Evolutionary conservation across 78 protist species (phyloP).

Genomic region (Planoprotostelium fungivorum): DNA sequence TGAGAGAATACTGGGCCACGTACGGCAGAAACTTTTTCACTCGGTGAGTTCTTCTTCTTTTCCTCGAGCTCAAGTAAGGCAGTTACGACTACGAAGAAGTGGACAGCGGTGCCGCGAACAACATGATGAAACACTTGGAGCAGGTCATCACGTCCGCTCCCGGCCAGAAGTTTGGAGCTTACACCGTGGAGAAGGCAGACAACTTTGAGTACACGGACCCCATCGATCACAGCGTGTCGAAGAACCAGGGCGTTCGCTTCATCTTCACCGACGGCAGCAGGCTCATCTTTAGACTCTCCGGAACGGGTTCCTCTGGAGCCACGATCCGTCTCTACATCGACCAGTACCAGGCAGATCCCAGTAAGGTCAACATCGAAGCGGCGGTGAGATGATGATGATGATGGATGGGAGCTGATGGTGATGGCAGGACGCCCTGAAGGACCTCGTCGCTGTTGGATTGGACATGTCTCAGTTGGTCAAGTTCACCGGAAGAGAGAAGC

Average conservation of each 20-base stretch:
- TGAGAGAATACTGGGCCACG: conserved; percentile 74
- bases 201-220: conserved; percentile 89
- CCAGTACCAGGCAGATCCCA: conserved; percentile 36
- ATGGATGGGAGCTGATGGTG: background rate
- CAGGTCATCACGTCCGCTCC: conserved; percentile 12
- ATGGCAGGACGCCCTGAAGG: conserved; percentile 42
- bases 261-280: conserved; percentile 84
- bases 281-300: conserved; percentile 85
- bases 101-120: conserved; percentile 50
- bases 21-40: conserved; percentile 92
- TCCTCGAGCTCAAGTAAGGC: background rate
- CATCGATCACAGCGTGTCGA: conserved; percentile 70
- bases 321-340: conserved; percentile 94
- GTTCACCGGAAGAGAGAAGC: conserved; percentile 79
- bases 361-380: conserved; percentile 14
- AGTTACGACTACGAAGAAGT: conserved; percentile 88
- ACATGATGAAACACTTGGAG: conserved; percentile 46
- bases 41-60: conserved; percentile 12
- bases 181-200: conserved; percentile 44
- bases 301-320: conserved; percentile 96
- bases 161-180: background rate
- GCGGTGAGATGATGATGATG: background rate
- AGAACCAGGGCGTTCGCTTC: conserved; percentile 84
- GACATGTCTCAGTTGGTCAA: conserved; percentile 36
- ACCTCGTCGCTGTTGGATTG: conserved; percentile 60